Evolutionary conservation across 257 asterid genomes (phyloP).

Genomic region (Rehmannia glutinosa): DNA sequence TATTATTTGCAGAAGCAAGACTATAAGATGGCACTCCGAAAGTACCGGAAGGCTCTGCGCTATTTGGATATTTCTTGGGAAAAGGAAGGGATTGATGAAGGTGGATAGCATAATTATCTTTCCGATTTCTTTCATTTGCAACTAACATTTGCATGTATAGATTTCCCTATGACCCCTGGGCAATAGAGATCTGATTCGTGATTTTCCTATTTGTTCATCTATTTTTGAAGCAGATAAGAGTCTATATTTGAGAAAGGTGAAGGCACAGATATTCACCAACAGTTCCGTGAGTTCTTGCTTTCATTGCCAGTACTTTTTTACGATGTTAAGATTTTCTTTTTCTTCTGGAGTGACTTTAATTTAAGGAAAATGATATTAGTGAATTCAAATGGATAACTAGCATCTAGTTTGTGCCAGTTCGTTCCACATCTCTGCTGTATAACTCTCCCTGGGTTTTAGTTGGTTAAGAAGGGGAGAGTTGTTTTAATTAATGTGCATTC

Average conservation of each 20-base stretch:
- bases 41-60: conserved; percentile 91
- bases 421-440: neutral
- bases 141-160: neutral
- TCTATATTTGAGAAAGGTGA: conserved; percentile 62
- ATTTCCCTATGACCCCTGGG: neutral
- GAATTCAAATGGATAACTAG: neutral
- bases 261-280: conserved; percentile 82
- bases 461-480: neutral
- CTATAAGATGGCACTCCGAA: conserved; percentile 92
- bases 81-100: conserved; percentile 90
- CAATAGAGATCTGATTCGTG: conserved; percentile 2
- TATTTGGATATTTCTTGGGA: conserved; percentile 94
- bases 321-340: neutral
- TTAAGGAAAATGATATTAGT: neutral
- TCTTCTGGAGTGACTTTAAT: neutral
- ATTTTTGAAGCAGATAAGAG: conserved; percentile 51
- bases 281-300: conserved; percentile 77
- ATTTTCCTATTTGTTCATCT: neutral
- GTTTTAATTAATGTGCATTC: neutral
- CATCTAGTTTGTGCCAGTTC: neutral
- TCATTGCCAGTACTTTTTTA: neutral
- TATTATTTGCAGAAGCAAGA: conserved; percentile 72
- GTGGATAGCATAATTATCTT: conserved; percentile 20
- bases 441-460: neutral
- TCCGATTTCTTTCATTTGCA: neutral